These are phyloP conservation scores for Kurtzmaniella natalensis DNA, from an alignment of 1,139 yeast species.

Conservation along the genomic window DNA sequence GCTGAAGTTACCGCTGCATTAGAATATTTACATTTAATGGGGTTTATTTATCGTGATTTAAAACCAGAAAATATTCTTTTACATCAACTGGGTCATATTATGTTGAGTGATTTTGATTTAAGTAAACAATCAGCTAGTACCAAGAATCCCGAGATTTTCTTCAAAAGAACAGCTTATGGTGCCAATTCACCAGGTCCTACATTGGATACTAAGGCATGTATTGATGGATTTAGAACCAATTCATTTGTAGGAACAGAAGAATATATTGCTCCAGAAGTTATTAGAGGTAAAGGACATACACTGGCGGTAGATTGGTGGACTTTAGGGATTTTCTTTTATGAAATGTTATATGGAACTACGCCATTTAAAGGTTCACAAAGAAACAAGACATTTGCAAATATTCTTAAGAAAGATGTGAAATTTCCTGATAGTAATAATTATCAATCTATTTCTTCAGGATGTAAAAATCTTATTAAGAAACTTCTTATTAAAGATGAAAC, in stretches of 20 bases:
- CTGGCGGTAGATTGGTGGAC: constrained; percentile 99
- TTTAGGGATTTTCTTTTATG: constrained; percentile 82
- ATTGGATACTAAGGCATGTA: constrained; percentile 88
- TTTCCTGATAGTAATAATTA: constrained; percentile 47
- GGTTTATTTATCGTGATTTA: constrained; percentile 89
- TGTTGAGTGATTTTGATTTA: constrained; percentile 94
- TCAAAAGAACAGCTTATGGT: constrained; percentile 25
- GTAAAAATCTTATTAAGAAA: constrained; percentile 77
- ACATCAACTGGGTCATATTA: constrained; percentile 95
- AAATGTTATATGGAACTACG: constrained; percentile 92
- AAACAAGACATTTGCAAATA: constrained; percentile 83
- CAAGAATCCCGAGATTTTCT: constrained; percentile 48
- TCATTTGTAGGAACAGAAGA: constrained; percentile 98
- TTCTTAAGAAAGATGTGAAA: constrained; percentile 75
- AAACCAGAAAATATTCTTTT: constrained; percentile 92
- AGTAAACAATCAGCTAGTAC: constrained; percentile 82
- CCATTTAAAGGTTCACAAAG: constrained; percentile 92
- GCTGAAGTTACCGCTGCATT: constrained; percentile 97
- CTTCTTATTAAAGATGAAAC: constrained; percentile 82
- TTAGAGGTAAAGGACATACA: constrained; percentile 94
- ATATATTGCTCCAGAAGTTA: constrained; percentile 96
- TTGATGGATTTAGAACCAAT: constrained; percentile 92
- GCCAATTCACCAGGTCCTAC: constrained; percentile 27
- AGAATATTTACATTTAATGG: constrained; percentile 93
- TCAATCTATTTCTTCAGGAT: constrained; percentile 58